Base-by-base conservation (phyloP, 768 basidiomycete genomes). In the Kwoniella mangroviensis region DNA sequence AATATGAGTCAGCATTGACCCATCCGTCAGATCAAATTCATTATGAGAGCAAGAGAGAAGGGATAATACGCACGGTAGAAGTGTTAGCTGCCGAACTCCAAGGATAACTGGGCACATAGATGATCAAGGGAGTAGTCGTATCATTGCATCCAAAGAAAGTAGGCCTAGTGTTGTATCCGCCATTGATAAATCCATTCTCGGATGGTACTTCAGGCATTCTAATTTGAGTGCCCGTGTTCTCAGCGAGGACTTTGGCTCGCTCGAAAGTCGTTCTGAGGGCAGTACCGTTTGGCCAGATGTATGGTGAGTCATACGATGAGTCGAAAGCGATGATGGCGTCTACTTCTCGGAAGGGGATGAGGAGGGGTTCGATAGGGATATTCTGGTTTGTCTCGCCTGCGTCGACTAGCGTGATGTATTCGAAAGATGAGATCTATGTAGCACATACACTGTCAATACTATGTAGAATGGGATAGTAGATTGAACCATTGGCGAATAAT, bases 281-380 rank as follows among this genome's bases (percentile, higher is more conserved):
- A 1, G 88, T 87, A 0, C 90, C 91, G 78, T 92, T 90, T 68
- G 89, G 89, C 88, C 89, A 94, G 67, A 82, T 85, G 67, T 81
- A 81, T 4, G 75, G 76, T 4, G 85, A 84, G 69, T 85, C 85
- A 58, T 80, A 84, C 0, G 82, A 83, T 24, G 87, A 87, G 76
- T 94, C 93, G 21, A 92, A 84, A 0, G 90, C 91, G 17, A 95
- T 85, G 73, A 94, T 88, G 4, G 91, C 88, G 76, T 95, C 93
- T 52, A 94, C 75, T 0, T 79, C 85, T 59, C 93, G 87, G 1
- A 87, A 86, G 58, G 88, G 89, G 28, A 92, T 88, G 64, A 94
- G 86, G 28, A 92, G 83, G 1, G 90, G 90, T 21, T 88, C 88
- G 26, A 90, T 84, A 0, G 93, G 93, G 7, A 92, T 79, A 75